phyloP scores from a whole-genome alignment of 768 basidiomycete genomes.

The Pilatotrama ljubarskyi region DNA sequence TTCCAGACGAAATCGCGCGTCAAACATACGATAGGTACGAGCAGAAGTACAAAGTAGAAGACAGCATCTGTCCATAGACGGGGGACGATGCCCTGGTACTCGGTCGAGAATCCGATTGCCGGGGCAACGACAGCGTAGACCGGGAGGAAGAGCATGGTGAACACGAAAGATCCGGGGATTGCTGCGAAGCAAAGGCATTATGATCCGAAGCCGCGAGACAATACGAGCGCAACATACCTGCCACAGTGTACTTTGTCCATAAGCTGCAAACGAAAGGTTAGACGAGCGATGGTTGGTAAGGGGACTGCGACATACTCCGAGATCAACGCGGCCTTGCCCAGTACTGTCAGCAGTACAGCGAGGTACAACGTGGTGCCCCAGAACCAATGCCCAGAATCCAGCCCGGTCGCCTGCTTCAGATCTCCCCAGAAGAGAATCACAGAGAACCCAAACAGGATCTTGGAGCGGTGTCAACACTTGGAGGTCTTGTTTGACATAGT shows the following conservation, averaged over 20 bases:
- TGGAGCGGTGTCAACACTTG: slow-evolving; percentile 2
- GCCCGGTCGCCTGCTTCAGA: slow-evolving; percentile 75
- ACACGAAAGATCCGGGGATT: slow-evolving; percentile 94
- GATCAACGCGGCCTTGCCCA: slow-evolving; percentile 95
- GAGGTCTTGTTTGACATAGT: not conserved
- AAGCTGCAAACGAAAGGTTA: slow-evolving; percentile 49
- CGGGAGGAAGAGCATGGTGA: slow-evolving; percentile 95
- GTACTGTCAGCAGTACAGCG: slow-evolving; percentile 87
- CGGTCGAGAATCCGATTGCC: slow-evolving; percentile 81
- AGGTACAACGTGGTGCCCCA: slow-evolving; percentile 99
- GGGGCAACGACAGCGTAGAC: slow-evolving; percentile 89
- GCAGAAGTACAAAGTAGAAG: slow-evolving; percentile 86
- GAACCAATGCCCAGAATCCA: slow-evolving; percentile 94
- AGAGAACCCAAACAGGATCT: slow-evolving; percentile 89
- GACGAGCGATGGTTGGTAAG: not conserved
- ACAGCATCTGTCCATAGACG: slow-evolving; percentile 85
- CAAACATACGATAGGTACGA: slow-evolving; percentile 84
- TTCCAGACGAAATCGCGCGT: slow-evolving; percentile 94
- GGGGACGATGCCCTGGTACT: slow-evolving; percentile 88
- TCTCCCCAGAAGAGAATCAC: slow-evolving; percentile 93
- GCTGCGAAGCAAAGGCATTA: slow-evolving; percentile 43
- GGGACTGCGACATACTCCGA: slow-evolving; percentile 76
- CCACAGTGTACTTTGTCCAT: slow-evolving; percentile 99
- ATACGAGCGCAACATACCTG: slow-evolving; percentile 48
- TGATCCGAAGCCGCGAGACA: not conserved